Evolutionary conservation across 75 land plant genomes (phyloP), one percentile per base, ranked within the genome.

Genomic region (Sequoiadendron giganteum): DNA sequence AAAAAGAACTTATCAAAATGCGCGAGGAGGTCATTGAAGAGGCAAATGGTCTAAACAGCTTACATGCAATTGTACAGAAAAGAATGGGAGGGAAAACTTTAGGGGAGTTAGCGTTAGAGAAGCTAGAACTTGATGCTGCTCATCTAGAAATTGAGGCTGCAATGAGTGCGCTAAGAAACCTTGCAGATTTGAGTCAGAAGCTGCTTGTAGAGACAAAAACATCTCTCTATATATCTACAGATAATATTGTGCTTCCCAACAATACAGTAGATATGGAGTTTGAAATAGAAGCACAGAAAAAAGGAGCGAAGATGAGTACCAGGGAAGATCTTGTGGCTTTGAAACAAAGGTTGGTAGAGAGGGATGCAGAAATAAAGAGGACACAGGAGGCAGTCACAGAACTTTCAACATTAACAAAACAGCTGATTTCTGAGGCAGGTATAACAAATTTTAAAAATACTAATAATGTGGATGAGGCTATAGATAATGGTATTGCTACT

Each of bases 101-200:
- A 21, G 94, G 93, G 2, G 93, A 95, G 72, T 85, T 90, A 86
- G 95, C 94, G 2, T 84, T 90, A 25, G 95, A 94, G 85, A 92
- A 91, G 83, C 93, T 94, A n/a, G 91, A 94, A 86, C 88, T 90
- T 36, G 95, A 94, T 84, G 91, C 92, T 65, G 93, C 95, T 52
- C 91, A 92, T 36, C 89, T 93, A 32, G 93, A 94, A 86, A 94
- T 89, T 45, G 96, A 96, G 89, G 94, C 93, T 88, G 96, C 96
- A 40, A 91, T 91, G 0, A 86, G 48, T 85, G 96, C 99, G 7
- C 92, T 97, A 10, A 86, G 85, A 5, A 92, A 90, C 85, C 88
- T 97, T 72, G 83, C 91, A 43, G 91, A 94, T 42, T 87, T 94
- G 91, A 96, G 94, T 75, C 65, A 84, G 39, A 89, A 91, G 79